Evolutionary conservation across 306 rosid species (phyloP).

Genomic region (Oemleria cerasiformis): DNA sequence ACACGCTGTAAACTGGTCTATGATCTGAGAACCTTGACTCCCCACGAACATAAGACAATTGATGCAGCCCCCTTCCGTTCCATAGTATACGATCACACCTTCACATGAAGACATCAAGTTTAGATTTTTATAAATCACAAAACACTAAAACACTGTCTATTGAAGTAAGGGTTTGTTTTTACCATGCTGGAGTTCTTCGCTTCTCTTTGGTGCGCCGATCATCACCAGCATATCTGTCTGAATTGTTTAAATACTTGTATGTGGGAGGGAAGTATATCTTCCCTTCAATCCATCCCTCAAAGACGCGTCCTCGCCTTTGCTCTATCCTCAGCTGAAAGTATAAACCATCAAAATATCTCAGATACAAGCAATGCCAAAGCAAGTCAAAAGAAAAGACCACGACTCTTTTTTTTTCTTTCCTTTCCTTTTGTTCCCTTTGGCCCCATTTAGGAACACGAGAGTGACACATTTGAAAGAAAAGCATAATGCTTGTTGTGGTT

Average conservation of each 20-base stretch:
- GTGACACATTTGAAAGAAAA: slow-evolving; percentile 3
- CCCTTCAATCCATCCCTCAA: slow-evolving; percentile 93
- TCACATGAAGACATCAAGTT: slow-evolving; percentile 31
- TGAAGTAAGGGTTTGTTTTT: slow-evolving; percentile 15
- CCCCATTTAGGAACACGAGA: slow-evolving; percentile 8
- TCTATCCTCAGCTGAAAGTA: slow-evolving; percentile 77
- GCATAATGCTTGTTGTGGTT: neutral
- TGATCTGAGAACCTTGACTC: slow-evolving; percentile 97
- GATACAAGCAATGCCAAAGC: slow-evolving; percentile 17
- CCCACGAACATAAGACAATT: slow-evolving; percentile 87
- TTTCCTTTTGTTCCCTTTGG: slow-evolving; percentile 3
- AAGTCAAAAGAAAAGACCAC: slow-evolving; percentile 11
- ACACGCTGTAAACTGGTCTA: slow-evolving; percentile 82
- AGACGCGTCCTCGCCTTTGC: slow-evolving; percentile 72
- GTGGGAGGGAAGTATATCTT: slow-evolving; percentile 97
- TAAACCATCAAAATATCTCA: slow-evolving; percentile 29
- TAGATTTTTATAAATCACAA: slow-evolving; percentile 9
- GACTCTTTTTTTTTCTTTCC: slow-evolving; percentile 10
- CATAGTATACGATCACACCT: slow-evolving; percentile 98
- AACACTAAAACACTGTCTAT: neutral
- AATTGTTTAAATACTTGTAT: slow-evolving; percentile 91
- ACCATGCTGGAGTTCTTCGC: slow-evolving; percentile 99
- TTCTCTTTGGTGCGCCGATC: slow-evolving; percentile 73
- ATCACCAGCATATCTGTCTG: slow-evolving; percentile 94
- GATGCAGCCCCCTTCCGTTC: slow-evolving; percentile 85